These are phyloP conservation scores for Quercus tomentella DNA, from an alignment of 331 rosid species.

Conservation along the genomic window DNA sequence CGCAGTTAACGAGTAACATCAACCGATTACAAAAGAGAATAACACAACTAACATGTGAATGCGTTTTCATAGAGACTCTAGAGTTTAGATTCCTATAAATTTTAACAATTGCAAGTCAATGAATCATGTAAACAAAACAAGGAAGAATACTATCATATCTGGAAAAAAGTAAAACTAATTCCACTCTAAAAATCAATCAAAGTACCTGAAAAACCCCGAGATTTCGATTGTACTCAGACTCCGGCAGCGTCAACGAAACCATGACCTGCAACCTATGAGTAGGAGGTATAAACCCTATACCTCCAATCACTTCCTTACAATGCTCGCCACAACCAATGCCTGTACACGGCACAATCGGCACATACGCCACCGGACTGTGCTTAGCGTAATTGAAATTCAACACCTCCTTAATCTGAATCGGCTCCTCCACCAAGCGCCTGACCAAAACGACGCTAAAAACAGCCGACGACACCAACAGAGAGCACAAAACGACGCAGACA, in stretches of 20 bases:
- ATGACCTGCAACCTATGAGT: slow-evolving; percentile 44
- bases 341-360: slow-evolving; percentile 47
- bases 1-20: background rate
- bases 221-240: slow-evolving; percentile 74
- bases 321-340: slow-evolving; percentile 29
- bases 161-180: background rate
- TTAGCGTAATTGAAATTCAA: slow-evolving; percentile 71
- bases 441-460: slow-evolving; percentile 44
- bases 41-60: background rate
- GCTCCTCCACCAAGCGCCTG: slow-evolving; percentile 54
- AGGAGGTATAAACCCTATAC: slow-evolving; percentile 41
- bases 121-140: too few relatives aligned
- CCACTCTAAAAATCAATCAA: background rate
- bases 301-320: slow-evolving; percentile 22
- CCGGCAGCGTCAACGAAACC: slow-evolving; percentile 55
- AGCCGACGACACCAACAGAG: slow-evolving; percentile 48
- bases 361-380: slow-evolving; percentile 65
- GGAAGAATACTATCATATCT: too few relatives aligned
- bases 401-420: slow-evolving; percentile 46
- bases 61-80: too few relatives aligned
- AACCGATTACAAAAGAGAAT: background rate
- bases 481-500: slow-evolving; percentile 45
- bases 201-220: slow-evolving; percentile 81
- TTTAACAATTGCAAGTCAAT: background rate
- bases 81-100: too few relatives aligned